Conservation (phyloP, 805 yeast species). For the Wickerhamiella nectarea region DNA sequence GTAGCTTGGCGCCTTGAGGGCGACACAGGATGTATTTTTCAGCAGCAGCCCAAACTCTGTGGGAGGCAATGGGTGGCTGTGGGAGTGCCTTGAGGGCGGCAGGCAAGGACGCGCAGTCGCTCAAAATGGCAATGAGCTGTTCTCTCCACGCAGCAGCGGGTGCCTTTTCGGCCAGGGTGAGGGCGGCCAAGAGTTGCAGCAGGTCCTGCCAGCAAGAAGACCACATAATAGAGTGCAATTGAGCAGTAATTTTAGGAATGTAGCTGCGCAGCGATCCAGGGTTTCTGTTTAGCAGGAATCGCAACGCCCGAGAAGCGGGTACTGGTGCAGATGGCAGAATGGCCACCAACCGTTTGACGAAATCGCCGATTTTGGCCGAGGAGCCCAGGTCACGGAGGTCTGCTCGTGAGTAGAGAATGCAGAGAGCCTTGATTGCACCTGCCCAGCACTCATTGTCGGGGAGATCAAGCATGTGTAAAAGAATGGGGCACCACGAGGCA, state of each 20-base stretch:
- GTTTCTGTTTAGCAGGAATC: conserved; percentile 11
- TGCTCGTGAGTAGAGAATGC: conserved; percentile 27
- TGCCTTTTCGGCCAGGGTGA: conserved; percentile 15
- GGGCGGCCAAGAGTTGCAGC: conserved; percentile 10
- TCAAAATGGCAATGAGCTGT: conserved; percentile 1
- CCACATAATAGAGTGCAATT: not conserved
- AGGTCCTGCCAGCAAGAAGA: conserved; percentile 6
- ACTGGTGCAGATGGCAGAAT: conserved; percentile 10
- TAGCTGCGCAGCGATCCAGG: conserved; percentile 19
- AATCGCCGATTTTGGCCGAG: conserved; percentile 60
- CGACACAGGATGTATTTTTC: not conserved
- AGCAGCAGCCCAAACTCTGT: not conserved
- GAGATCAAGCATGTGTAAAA: conserved; percentile 29
- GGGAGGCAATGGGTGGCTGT: not conserved
- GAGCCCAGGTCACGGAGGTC: conserved; percentile 61
- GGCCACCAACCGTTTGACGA: conserved; percentile 31
- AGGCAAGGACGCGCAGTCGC: not conserved
- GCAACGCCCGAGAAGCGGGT: conserved; percentile 6
- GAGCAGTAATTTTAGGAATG: conserved; percentile 11
- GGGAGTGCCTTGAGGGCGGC: not conserved
- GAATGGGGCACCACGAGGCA: conserved; percentile 25
- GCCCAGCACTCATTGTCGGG: conserved; percentile 25
- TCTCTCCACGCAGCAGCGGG: conserved; percentile 14
- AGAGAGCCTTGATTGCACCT: conserved; percentile 21
- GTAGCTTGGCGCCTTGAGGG: conserved; percentile 12